Evolutionary conservation across 2,329 filamentous ascomycete genomes (phyloP), one percentile per base, ranked within the genome.

Genomic region (Pseudogymnoascus sp.): DNA sequence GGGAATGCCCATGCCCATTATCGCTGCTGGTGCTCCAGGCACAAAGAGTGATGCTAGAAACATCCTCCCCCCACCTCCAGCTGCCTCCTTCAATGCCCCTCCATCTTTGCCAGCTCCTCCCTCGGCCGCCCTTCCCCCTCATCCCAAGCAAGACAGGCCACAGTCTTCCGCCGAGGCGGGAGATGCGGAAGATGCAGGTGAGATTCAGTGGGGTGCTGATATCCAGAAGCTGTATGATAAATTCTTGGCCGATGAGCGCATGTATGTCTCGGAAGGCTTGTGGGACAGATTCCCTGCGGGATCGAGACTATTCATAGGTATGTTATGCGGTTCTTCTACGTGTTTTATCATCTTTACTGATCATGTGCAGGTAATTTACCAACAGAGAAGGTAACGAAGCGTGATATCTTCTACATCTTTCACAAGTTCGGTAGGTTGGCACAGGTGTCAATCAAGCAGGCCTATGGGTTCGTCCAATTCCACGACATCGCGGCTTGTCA

Each of bases 381-480:
- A 1, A 93, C 89, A 60, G 93, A 97, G 72, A 87, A 92, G 70
- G 92, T 96, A 12, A 94, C 90, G 6, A 97, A 97, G 75, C 85
- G 89, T 66, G 92, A 97, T 74, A 85, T 97, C 7, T 97, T 96
- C 74, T 88, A 96, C 70, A 81, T 93, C 16, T 97, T 99, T 71
- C 86, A 91, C 70, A 82, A 81, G 62, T 92, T 91, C 71, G 94
- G 94, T 60, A 87, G 87, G 64, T 79, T 99, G 54, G 93, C 92
- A 1, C 94, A 99, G 72, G 94, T 97, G 63, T 96, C 91, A 0
- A 90, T 97, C 68, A 97, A 97, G 74, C 91, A 94, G 66, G 92
- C 92, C 1, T 97, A 96, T 74, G 94, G 94, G 1, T 99, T 97
- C 71, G 91, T 97, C 35, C 94, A 97, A 72, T 99, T 95, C 66